Evolutionary conservation across 768 basidiomycete species (phyloP), one percentile per base, ranked within the genome.

Genomic region (Kwoniella dejecticola): DNA sequence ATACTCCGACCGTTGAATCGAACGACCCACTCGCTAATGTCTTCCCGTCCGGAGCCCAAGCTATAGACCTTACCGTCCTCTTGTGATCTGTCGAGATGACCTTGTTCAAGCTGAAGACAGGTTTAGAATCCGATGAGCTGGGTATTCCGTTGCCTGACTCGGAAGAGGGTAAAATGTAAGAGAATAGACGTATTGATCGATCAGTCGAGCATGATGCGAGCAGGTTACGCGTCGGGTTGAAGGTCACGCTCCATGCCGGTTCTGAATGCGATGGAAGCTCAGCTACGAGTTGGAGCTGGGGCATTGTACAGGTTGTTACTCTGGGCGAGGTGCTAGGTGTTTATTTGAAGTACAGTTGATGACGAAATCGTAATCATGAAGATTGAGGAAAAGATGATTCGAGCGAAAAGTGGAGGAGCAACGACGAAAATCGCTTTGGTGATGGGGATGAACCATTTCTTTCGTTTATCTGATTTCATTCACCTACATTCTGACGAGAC

Each of bases 171-270:
- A 73, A 41, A 15, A 67, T 60, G 81, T 94, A 97, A 24, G 81
- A 81, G 76, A 91, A 97, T 47, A 98, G 79, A 41, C 92, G 84
- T 57, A 98, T 88, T 1, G 90, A 86, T 79, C 91, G 96, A 80
- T 99, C 96, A 5, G 89, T 86, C 4, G 95, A 97, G 76, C 94
- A 99, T 4, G 93, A 93, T 0, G 95, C 92, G 13, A 99, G 81
- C 19, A 94, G 72, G 0, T 89, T 85, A 57, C 88, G 85, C 2
- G 82, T 79, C 0, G 91, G 90, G 76, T 95, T 95, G 90, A 92
- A 98, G 4, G 90, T 85, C 27, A 90, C 82, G 55, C 87, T 82
- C 94, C 94, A 98, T 6, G 87, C 90, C 55, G 89, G 85, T 65
- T 92, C 91, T 29, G 86, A 83, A 77, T 96, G 92, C 1, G 74